Conservation (phyloP, 2,329 filamentous ascomycete species). For the Hymenoscyphus linearis region DNA sequence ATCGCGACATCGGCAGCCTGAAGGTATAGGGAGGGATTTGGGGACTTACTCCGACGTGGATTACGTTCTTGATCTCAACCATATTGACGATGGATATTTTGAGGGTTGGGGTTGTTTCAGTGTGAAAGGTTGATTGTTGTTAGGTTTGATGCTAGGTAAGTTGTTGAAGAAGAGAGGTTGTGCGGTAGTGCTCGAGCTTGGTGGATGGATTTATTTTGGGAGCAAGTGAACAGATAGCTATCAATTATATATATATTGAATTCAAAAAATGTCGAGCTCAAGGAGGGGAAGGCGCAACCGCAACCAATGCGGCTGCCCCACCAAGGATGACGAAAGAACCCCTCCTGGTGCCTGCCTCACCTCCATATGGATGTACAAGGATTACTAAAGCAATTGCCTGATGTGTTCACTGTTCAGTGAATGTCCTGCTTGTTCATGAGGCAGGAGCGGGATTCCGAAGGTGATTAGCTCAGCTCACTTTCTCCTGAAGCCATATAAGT, state of each 20-base stretch:
- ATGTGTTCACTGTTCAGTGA: too few species aligned
- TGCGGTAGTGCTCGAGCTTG: too few species aligned
- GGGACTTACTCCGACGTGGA: constrained; percentile 21
- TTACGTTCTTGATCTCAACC: constrained; percentile 26
- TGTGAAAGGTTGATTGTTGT: too few species aligned
- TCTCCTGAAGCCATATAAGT: too few species aligned
- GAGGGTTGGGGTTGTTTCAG: neutral
- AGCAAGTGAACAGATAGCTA: neutral
- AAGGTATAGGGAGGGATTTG: too few species aligned
- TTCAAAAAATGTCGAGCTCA: neutral
- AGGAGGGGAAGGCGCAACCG: too few species aligned
- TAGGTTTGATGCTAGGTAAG: neutral
- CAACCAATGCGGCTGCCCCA: neutral
- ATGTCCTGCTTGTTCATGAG: too few species aligned
- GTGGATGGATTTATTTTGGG: neutral
- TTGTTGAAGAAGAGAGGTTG: neutral
- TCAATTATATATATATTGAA: neutral
- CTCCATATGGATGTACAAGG: neutral
- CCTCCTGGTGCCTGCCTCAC: too few species aligned
- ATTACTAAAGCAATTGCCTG: neutral
- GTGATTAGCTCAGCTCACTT: neutral
- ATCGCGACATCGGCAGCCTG: too few species aligned
- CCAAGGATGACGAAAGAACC: neutral
- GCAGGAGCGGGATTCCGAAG: neutral
- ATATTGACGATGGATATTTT: constrained; percentile 11